These are phyloP conservation scores for Aspergillus sp. DNA, from an alignment of 2,329 filamentous ascomycete species.

Conservation along the genomic window DNA sequence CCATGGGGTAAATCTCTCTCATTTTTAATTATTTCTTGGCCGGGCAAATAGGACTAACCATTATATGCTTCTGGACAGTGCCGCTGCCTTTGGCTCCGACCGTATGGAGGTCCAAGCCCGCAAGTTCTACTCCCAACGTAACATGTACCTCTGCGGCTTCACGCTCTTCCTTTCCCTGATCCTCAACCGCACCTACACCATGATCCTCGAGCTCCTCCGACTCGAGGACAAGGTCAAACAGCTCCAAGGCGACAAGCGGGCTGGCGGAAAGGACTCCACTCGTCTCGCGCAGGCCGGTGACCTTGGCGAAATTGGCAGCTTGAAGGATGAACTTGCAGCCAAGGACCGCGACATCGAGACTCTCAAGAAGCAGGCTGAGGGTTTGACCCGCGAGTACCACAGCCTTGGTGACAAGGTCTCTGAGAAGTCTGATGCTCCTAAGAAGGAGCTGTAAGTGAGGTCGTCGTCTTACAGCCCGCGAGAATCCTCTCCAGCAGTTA, in stretches of 20 bases:
- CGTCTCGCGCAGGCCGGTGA: constrained; percentile 65
- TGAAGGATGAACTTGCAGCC: constrained; percentile 59
- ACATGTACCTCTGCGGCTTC: constrained; percentile 99
- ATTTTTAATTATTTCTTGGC: constrained; percentile 8
- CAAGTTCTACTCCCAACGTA: constrained; percentile 99
- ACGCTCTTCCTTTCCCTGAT: constrained; percentile 98
- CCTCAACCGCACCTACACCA: constrained; percentile 93
- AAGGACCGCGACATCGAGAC: constrained; percentile 78
- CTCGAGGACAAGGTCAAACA: constrained; percentile 87
- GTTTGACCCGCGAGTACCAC: constrained; percentile 76
- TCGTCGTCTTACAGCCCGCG: not conserved
- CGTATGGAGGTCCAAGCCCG: constrained; percentile 97
- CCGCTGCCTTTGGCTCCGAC: constrained; percentile 75
- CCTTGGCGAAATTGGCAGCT: constrained; percentile 66
- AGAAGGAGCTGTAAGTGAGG: constrained; percentile 46
- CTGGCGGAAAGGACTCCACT: constrained; percentile 58
- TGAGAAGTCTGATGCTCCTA: constrained; percentile 43
- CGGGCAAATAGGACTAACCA: not conserved
- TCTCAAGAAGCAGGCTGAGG: constrained; percentile 85
- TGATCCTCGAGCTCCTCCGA: constrained; percentile 86
- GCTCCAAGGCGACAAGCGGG: constrained; percentile 60
- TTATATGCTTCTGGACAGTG: constrained; percentile 33
- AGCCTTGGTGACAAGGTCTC: constrained; percentile 75
- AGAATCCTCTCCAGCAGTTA: too few species aligned
- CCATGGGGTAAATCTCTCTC: constrained; percentile 41